Evolutionary conservation across 163 green algal species (phyloP).

Genomic region (Volvox carteri): DNA sequence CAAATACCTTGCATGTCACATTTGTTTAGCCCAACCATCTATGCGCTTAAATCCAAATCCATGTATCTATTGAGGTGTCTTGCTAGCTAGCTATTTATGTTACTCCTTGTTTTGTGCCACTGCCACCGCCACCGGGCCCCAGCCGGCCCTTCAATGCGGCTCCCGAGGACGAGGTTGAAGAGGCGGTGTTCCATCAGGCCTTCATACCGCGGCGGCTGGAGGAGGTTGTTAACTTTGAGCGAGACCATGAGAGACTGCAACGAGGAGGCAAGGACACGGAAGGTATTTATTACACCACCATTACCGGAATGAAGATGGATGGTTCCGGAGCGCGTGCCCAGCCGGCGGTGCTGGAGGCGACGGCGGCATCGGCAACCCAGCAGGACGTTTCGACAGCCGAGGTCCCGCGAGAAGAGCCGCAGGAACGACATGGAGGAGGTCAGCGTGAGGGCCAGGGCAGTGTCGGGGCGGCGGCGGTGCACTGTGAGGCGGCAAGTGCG

Average conservation of each 20-base stretch:
- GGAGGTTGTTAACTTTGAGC: slow-evolving; percentile 92
- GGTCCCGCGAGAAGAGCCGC: neutral
- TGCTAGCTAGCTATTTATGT: too few relatives aligned
- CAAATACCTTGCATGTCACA: too few relatives aligned
- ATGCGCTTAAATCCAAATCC: too few relatives aligned
- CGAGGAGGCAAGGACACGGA: slow-evolving; percentile 68
- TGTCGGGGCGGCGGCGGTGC: neutral
- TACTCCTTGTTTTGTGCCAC: too few relatives aligned
- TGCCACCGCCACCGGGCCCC: too few relatives aligned
- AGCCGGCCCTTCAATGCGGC: slow-evolving; percentile 66
- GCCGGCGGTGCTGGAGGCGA: slow-evolving; percentile 11
- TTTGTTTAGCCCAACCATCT: too few relatives aligned
- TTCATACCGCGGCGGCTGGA: slow-evolving; percentile 94
- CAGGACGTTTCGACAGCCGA: too few relatives aligned
- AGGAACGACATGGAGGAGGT: neutral
- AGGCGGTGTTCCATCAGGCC: slow-evolving; percentile 84
- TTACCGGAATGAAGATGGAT: slow-evolving; percentile 85
- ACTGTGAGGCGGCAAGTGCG: neutral
- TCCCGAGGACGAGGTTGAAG: slow-evolving; percentile 79
- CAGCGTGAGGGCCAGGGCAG: neutral
- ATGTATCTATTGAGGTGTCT: too few relatives aligned
- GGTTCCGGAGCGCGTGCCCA: slow-evolving; percentile 71
- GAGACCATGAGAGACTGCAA: slow-evolving; percentile 82
- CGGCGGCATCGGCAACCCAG: neutral
- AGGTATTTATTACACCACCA: slow-evolving; percentile 90